Evolutionary conservation across 192 early-diverging fungal genomes (phyloP).

Genomic region (Gaertneriomyces semiglobifer): DNA sequence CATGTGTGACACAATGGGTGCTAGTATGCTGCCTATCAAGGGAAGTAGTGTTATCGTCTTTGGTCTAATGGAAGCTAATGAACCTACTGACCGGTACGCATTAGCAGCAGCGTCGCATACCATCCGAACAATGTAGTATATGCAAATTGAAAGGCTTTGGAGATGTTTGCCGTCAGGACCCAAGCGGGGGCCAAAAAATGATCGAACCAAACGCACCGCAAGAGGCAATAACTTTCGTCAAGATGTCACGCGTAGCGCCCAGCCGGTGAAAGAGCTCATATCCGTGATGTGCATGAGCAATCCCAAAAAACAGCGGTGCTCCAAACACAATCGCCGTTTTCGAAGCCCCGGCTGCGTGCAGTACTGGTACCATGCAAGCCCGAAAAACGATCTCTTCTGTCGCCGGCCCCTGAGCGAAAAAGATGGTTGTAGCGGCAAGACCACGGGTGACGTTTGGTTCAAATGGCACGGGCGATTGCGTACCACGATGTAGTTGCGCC

Average conservation of each 20-base stretch:
- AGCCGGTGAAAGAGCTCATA: conserved; percentile 40
- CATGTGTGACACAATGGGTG: conserved; percentile 57
- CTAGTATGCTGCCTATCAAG: conserved; percentile 39
- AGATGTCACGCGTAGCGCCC: not conserved
- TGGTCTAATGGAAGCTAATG: not conserved
- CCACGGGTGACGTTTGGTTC: not conserved
- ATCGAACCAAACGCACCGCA: not conserved
- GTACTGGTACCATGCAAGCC: conserved; percentile 59
- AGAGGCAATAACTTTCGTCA: not conserved
- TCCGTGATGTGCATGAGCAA: conserved; percentile 71
- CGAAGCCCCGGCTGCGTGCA: conserved; percentile 41
- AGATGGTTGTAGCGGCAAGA: not conserved
- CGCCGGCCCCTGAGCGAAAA: conserved; percentile 56
- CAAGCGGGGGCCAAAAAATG: not conserved
- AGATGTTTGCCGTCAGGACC: not conserved
- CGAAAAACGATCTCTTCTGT: conserved; percentile 76
- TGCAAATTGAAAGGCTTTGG: conserved; percentile 57
- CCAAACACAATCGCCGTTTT: conserved; percentile 44
- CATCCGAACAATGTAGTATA: conserved; percentile 81
- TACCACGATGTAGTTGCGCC: conserved; percentile 53
- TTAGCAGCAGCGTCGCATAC: conserved; percentile 65
- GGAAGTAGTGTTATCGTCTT: not conserved
- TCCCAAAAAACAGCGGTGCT: conserved; percentile 68
- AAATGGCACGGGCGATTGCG: not conserved
- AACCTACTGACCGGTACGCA: conserved; percentile 48